These are phyloP conservation scores for Alternaria burnsii DNA, from an alignment of 2,329 filamentous ascomycete genomes.

Conservation along the genomic window DNA sequence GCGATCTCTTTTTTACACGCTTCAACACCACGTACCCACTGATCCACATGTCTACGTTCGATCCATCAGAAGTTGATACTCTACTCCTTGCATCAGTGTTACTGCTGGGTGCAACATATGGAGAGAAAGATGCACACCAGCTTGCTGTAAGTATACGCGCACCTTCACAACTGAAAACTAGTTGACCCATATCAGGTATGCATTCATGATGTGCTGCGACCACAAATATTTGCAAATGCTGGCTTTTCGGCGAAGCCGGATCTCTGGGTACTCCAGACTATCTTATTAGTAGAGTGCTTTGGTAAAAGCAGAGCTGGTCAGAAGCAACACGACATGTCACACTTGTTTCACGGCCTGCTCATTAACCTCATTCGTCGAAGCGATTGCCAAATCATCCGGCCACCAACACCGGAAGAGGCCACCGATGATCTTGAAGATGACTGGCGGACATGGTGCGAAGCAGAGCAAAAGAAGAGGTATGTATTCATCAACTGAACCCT, in stretches of 20 bases:
- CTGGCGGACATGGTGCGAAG: constrained; percentile 64
- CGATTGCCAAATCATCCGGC: constrained; percentile 59
- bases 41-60: constrained; percentile 66
- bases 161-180: background rate
- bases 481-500: background rate
- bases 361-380: constrained; percentile 65
- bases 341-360: constrained; percentile 65
- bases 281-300: constrained; percentile 70
- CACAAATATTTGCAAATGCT: constrained; percentile 66
- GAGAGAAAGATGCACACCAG: constrained; percentile 66
- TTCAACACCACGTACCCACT: constrained; percentile 70
- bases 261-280: constrained; percentile 68
- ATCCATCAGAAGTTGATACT: constrained; percentile 59
- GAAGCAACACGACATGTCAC: constrained; percentile 70
- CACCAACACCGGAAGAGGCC: constrained; percentile 46
- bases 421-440: constrained; percentile 54
- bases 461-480: constrained; percentile 67
- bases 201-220: constrained; percentile 67
- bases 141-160: constrained; percentile 56
- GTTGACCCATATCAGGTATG: constrained; percentile 54
- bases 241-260: constrained; percentile 67
- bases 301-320: constrained; percentile 70
- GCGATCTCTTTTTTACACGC: constrained; percentile 67
- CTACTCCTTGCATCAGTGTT: constrained; percentile 64
- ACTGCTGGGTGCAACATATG: constrained; percentile 69